Evolutionary conservation across 1,139 yeast species (phyloP).

Genomic region (Sugiyamaella sp.): DNA sequence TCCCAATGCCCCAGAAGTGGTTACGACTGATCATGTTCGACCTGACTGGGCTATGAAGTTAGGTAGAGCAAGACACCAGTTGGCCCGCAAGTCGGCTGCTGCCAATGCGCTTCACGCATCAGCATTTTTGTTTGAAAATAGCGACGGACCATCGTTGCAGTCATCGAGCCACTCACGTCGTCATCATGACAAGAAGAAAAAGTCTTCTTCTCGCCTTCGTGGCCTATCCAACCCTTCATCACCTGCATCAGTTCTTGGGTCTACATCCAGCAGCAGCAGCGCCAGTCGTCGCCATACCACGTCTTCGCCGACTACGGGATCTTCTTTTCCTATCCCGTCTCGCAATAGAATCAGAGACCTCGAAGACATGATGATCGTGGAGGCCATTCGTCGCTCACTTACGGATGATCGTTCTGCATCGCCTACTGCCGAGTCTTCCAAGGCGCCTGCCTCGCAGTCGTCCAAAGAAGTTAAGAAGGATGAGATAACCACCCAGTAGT

Average conservation of each 20-base stretch:
- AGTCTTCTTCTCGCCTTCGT: conserved; percentile 26
- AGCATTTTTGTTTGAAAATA: conserved; percentile 53
- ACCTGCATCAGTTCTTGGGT: conserved; percentile 9
- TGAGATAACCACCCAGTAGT: conserved; percentile 17
- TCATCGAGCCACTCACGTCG: conserved; percentile 23
- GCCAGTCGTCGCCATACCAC: conserved; percentile 11
- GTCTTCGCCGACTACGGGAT: background rate
- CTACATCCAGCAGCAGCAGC: conserved; percentile 16
- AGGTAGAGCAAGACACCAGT: conserved; percentile 67
- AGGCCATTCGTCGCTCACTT: conserved; percentile 64
- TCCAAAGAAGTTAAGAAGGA: conserved; percentile 16
- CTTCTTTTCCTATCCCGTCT: conserved; percentile 6
- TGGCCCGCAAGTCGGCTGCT: conserved; percentile 88
- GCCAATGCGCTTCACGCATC: conserved; percentile 93
- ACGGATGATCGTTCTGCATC: conserved; percentile 10
- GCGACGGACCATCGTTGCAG: conserved; percentile 14
- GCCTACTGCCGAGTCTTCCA: conserved; percentile 5
- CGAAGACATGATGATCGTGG: conserved; percentile 82
- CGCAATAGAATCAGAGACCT: conserved; percentile 41
- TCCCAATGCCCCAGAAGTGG: conserved; percentile 43
- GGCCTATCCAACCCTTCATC: conserved; percentile 23
- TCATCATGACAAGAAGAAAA: conserved; percentile 23
- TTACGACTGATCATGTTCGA: conserved; percentile 77
- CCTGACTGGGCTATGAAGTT: conserved; percentile 91
- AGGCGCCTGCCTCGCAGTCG: conserved; percentile 12